Evolutionary conservation across 2,329 filamentous ascomycete species (phyloP), one percentile per base, ranked within the genome.

Genomic region (Cladosporium sp.): DNA sequence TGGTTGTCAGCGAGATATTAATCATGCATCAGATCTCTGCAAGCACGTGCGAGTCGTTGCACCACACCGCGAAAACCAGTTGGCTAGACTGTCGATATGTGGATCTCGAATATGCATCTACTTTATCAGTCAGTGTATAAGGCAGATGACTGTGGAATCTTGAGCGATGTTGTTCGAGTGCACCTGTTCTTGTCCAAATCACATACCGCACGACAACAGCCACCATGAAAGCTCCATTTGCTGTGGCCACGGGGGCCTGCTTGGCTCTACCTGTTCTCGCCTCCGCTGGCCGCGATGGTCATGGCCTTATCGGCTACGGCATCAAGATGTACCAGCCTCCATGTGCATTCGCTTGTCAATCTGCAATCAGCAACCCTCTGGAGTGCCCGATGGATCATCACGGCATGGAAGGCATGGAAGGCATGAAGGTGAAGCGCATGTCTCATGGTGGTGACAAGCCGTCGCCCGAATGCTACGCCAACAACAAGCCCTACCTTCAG

Each of bases 381-480:
- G 37, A 57, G 15, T 64, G 61, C 54, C 57, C 51, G 32, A 58
- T 50, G 19, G 42, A 44, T 49, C 60, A 44, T n/a, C 44, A 39
- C 47, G 56, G 52, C 48, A 45, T 22, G 40, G 52, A 47, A 34
- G 44, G n/a, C 24, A 63, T 60, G 56, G 39, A 49, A 25, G 58
- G 45, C 53, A 63, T 61, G 56, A 47, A 48, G 32, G 56, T 62
- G 47, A 52, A 55, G 20, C 52, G 52, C 19, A 55, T 47, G 52
- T 25, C 19, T 32, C 28, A 35, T 20, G 40, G 40, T 28, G 32
- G 40, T 32, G 52, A 57, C 15, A 57, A 60, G 47, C 58, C 58
- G 1, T 61, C 52, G 10, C 58, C 63, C 15, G 62, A 68, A 37
- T 73, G 70, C 62, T 68, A 68, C 44, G 69, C 69, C 20, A 63